A percentile compares a stretch with the other conserved stretches of the same genome.
phyloP scores from a whole-genome alignment of 148 eudicot genomes.

The Fallopia convolvulus region DNA sequence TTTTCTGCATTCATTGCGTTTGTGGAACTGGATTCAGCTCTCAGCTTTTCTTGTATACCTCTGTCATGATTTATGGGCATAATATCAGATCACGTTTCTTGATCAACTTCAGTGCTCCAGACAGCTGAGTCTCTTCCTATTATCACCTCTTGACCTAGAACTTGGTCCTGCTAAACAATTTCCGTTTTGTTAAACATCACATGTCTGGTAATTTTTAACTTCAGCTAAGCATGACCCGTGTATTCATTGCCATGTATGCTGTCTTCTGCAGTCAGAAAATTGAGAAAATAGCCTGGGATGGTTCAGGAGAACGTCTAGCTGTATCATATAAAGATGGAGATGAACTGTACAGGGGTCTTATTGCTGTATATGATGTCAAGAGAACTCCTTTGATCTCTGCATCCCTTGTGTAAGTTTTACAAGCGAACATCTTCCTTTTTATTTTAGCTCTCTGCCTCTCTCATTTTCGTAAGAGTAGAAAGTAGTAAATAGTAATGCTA shows the following conservation, averaged over 20 bases:
- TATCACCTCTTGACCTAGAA: neutral
- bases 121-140: neutral
- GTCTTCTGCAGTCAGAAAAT: slow-evolving; percentile 51
- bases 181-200: neutral
- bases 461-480: neutral
- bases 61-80: neutral
- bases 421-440: neutral
- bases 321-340: slow-evolving; percentile 78
- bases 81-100: neutral
- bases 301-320: slow-evolving; percentile 93
- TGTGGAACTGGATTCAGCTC: neutral
- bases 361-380: slow-evolving; percentile 81
- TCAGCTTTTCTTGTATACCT: neutral
- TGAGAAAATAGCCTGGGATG: slow-evolving; percentile 98
- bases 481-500: neutral
- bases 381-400: slow-evolving; percentile 76
- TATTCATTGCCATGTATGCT: slow-evolving; percentile 10
- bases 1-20: neutral
- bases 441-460: neutral
- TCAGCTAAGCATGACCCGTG: neutral
- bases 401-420: slow-evolving; percentile 70
- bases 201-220: neutral
- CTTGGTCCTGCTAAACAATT: neutral
- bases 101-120: neutral
- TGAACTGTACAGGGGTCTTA: slow-evolving; percentile 76